Conservation (phyloP, 2,329 filamentous ascomycete species). For the Pseudofabraea citricarpa region DNA sequence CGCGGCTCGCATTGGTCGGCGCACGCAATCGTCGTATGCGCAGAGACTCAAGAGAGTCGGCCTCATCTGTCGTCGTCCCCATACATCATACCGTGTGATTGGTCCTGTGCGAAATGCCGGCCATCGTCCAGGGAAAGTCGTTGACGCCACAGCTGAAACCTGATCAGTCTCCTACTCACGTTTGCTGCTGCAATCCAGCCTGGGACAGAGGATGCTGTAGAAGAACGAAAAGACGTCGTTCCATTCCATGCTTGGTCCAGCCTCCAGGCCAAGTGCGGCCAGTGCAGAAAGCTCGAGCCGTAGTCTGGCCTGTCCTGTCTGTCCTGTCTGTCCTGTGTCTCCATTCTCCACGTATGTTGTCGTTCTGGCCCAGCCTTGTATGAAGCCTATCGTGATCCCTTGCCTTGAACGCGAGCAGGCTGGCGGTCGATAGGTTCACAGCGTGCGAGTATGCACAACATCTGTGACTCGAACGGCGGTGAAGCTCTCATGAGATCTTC, state of each 20-base stretch:
- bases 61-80: too few species aligned
- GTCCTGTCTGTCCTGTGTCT: not conserved
- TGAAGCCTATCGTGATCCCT: not conserved
- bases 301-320: not conserved
- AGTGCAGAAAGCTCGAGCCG: not conserved
- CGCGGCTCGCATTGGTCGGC: constrained; percentile 1
- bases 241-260: too few species aligned
- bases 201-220: too few species aligned
- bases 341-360: not conserved
- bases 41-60: too few species aligned
- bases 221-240: too few species aligned
- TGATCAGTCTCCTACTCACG: constrained; percentile 1
- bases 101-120: not conserved
- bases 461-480: not conserved
- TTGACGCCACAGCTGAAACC: constrained; percentile 5
- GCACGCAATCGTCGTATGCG: too few species aligned
- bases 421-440: too few species aligned
- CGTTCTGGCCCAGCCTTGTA: not conserved
- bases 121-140: not conserved
- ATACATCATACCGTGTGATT: not conserved
- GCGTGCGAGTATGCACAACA: not conserved
- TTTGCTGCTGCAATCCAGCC: too few species aligned
- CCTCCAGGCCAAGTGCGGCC: too few species aligned
- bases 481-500: constrained; percentile 1
- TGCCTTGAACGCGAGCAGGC: not conserved